Conservation (phyloP, 129 eudicot genomes). For the carrot (Daucus carota) region DNA sequence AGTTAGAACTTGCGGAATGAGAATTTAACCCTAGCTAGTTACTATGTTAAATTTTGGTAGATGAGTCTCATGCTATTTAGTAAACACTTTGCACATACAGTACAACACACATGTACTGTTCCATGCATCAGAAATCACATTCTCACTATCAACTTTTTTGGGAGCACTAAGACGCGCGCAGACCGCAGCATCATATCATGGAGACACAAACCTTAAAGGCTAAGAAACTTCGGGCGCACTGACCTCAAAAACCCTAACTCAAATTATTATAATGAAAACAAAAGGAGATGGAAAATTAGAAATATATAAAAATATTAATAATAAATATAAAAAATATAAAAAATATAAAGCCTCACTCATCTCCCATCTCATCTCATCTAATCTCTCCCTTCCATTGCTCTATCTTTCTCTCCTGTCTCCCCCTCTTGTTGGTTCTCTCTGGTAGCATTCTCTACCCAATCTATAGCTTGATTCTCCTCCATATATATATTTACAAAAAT, state of each 20-base stretch:
- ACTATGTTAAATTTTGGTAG: too few relatives aligned
- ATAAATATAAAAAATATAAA: background rate
- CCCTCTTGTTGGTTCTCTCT: constrained; percentile 15
- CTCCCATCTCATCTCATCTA: constrained; percentile 26
- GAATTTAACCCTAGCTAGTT: too few relatives aligned
- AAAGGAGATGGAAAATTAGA: constrained; percentile 17
- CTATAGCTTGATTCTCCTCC: constrained; percentile 43
- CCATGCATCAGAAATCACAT: constrained; percentile 14
- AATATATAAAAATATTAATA: constrained; percentile 3
- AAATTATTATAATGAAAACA: constrained; percentile 27
- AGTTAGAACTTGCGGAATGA: too few relatives aligned
- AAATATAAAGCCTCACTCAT: constrained; percentile 21
- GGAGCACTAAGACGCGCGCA: constrained; percentile 40
- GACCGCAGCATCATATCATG: constrained; percentile 2
- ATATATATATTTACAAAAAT: constrained; percentile 58
- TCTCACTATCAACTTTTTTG: constrained; percentile 2
- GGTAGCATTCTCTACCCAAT: constrained; percentile 32
- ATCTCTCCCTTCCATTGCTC: constrained; percentile 16
- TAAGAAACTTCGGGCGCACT: constrained; percentile 51
- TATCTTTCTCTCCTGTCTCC: constrained; percentile 22
- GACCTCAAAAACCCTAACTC: constrained; percentile 50
- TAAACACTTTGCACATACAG: too few relatives aligned
- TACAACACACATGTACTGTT: background rate
- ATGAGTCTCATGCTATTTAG: too few relatives aligned
- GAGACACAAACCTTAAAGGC: constrained; percentile 44